Conservation (phyloP, 2,329 filamentous ascomycete genomes). For the Dactylonectria estremocensis region DNA sequence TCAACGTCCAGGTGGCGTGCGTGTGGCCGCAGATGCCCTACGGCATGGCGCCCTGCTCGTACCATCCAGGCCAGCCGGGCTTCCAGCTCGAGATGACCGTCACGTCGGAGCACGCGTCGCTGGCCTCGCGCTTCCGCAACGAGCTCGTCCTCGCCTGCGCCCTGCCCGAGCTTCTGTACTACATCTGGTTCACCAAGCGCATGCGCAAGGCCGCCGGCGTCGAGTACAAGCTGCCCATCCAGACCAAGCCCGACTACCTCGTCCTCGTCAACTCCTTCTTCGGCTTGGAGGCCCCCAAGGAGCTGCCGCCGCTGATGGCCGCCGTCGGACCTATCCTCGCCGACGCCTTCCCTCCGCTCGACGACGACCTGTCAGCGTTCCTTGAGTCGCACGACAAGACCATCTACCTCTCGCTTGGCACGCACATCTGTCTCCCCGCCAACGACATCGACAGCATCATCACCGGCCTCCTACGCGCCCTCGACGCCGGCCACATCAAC, state of each 20-base stretch:
- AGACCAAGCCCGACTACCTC: slow-evolving; percentile 57
- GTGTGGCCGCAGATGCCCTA: slow-evolving; percentile 59
- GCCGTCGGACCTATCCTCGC: slow-evolving; percentile 59
- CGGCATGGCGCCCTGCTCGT: slow-evolving; percentile 53
- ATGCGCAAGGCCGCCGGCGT: slow-evolving; percentile 54
- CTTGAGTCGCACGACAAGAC: slow-evolving; percentile 50
- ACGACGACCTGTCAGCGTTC: slow-evolving; percentile 48
- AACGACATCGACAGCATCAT: slow-evolving; percentile 53
- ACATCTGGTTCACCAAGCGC: slow-evolving; percentile 46
- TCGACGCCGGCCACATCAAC: slow-evolving; percentile 51
- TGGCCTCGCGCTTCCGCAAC: slow-evolving; percentile 55
- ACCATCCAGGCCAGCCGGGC: slow-evolving; percentile 59
- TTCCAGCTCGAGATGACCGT: slow-evolving; percentile 56
- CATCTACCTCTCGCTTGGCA: slow-evolving; percentile 60
- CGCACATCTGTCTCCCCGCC: slow-evolving; percentile 55
- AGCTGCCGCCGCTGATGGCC: slow-evolving; percentile 54
- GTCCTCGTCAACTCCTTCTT: slow-evolving; percentile 60
- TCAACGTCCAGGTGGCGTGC: slow-evolving; percentile 52
- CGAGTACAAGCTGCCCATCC: slow-evolving; percentile 43
- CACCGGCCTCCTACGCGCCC: slow-evolving; percentile 47
- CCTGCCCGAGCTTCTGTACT: slow-evolving; percentile 50
- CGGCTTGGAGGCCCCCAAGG: slow-evolving; percentile 57
- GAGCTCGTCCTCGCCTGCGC: slow-evolving; percentile 50
- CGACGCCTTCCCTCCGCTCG: slow-evolving; percentile 53
- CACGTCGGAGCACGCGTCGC: slow-evolving; percentile 55